phyloP scores from a whole-genome alignment of 495 filamentous ascomycete genomes.

The Echria macrotheca region DNA sequence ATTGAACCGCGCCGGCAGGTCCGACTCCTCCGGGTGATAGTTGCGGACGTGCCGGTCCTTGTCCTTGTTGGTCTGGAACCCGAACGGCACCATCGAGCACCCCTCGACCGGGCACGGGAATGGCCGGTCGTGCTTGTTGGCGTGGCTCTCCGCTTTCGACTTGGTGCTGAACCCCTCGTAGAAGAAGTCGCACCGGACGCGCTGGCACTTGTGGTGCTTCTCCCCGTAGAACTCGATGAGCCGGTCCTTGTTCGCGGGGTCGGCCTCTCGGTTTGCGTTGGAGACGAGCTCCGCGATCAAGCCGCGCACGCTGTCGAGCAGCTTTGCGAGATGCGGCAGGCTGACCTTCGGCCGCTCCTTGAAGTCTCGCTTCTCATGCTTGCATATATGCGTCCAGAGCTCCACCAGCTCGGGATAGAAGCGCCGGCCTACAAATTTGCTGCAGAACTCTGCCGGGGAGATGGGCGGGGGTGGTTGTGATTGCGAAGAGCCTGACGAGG shows the following conservation, averaged over 20 bases:
- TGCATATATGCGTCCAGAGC: constrained; percentile 22
- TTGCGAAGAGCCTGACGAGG: constrained; percentile 1
- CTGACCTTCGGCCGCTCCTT: constrained; percentile 15
- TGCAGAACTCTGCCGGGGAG: constrained; percentile 8
- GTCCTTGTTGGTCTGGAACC: constrained; percentile 35
- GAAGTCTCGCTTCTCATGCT: constrained; percentile 14
- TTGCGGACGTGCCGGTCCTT: constrained; percentile 32
- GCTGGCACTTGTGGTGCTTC: constrained; percentile 36
- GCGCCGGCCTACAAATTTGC: background rate
- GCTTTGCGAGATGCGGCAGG: constrained; percentile 16
- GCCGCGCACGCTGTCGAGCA: constrained; percentile 22
- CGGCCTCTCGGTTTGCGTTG: background rate
- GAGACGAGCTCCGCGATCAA: constrained; percentile 21
- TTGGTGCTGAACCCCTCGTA: constrained; percentile 36
- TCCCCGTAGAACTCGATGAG: constrained; percentile 31
- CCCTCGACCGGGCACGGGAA: constrained; percentile 30
- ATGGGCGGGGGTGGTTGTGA: background rate
- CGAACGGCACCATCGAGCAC: constrained; percentile 29
- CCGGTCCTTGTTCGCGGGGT: background rate
- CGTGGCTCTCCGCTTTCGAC: constrained; percentile 27
- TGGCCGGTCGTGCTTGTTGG: constrained; percentile 34
- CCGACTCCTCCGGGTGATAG: constrained; percentile 20
- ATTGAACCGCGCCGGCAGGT: constrained; percentile 5
- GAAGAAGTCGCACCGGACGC: constrained; percentile 38
- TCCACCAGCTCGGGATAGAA: constrained; percentile 18